A percentile compares a stretch with the other conserved stretches of the same genome.
Conservation (phyloP, 371 early-diverging fungal genomes). For the Coemansia sp. region DNA sequence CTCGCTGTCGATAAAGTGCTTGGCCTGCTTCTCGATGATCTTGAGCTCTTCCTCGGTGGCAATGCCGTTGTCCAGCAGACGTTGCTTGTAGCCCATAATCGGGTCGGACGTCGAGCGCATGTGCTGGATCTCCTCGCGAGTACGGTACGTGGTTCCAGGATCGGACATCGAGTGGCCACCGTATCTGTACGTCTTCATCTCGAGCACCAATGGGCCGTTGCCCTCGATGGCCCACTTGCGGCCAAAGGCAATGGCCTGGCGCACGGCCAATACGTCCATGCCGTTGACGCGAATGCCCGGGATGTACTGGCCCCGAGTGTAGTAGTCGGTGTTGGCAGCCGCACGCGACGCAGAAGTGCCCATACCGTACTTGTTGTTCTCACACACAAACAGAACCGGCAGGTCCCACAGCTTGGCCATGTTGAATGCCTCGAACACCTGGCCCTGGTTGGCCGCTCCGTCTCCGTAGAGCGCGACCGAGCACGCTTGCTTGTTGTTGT, state of each 20-base stretch:
- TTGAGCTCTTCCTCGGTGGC: conserved; percentile 87
- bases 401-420: conserved; percentile 99
- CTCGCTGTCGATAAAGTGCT: conserved; percentile 82
- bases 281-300: conserved; percentile 94
- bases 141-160: conserved; percentile 97
- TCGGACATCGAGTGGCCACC: conserved; percentile 99
- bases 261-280: conserved; percentile 94
- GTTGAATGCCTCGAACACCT: conserved; percentile 99
- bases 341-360: conserved; percentile 92
- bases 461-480: conserved; percentile 97
- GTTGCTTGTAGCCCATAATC: conserved; percentile 85
- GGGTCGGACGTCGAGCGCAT: conserved; percentile 93
- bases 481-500: conserved; percentile 71
- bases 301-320: conserved; percentile 93
- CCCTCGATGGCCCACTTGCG: conserved; percentile 79
- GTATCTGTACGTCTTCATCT: conserved; percentile 97
- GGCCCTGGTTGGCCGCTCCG: conserved; percentile 99
- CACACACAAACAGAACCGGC: conserved; percentile 96
- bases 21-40: conserved; percentile 87
- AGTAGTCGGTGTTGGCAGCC: conserved; percentile 92
- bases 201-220: conserved; percentile 95
- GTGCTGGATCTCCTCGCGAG: conserved; percentile 96
- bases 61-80: conserved; percentile 68
- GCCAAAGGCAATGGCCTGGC: conserved; percentile 79
- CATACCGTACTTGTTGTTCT: conserved; percentile 99